These are phyloP conservation scores for Erysimum cheiranthoides DNA, from an alignment of 345 rosid species.

Conservation along the genomic window DNA sequence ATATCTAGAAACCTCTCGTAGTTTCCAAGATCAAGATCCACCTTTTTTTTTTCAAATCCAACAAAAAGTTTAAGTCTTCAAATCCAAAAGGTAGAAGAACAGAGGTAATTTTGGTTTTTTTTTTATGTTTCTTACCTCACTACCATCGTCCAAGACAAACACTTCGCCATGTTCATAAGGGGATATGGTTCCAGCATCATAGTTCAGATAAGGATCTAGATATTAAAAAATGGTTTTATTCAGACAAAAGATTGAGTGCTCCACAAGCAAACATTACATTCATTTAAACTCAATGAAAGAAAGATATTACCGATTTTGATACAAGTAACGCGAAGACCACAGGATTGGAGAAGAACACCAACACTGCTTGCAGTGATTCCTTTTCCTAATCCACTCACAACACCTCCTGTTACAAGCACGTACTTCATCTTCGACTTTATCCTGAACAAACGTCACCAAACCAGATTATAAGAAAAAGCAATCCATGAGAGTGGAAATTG, in stretches of 20 bases:
- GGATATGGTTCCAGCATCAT: constrained; percentile 95
- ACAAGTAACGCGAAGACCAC: constrained; percentile 80
- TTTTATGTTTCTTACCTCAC: constrained; percentile 62
- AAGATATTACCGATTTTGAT: constrained; percentile 66
- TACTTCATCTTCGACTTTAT: constrained; percentile 51
- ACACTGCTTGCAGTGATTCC: constrained; percentile 69
- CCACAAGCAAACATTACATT: constrained; percentile 11
- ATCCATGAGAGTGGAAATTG: not conserved
- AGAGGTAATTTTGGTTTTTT: not conserved
- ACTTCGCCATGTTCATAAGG: constrained; percentile 96
- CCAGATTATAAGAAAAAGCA: not conserved
- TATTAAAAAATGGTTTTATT: not conserved
- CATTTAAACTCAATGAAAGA: not conserved
- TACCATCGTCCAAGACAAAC: constrained; percentile 90
- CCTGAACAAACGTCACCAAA: constrained; percentile 17
- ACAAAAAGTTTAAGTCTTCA: not conserved
- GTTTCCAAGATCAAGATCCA: constrained; percentile 80
- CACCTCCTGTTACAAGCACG: constrained; percentile 65
- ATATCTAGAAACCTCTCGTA: constrained; percentile 70
- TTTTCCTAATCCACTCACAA: constrained; percentile 68
- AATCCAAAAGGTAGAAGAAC: constrained; percentile 4
- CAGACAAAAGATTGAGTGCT: not conserved
- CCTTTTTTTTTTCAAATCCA: constrained; percentile 49
- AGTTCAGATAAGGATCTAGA: constrained; percentile 88
- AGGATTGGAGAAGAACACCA: constrained; percentile 66